Percentiles rank a stretch among this genome's conserved stretches.
Conservation (phyloP, 768 basidiomycete genomes). For the Roridomyces roridus region DNA sequence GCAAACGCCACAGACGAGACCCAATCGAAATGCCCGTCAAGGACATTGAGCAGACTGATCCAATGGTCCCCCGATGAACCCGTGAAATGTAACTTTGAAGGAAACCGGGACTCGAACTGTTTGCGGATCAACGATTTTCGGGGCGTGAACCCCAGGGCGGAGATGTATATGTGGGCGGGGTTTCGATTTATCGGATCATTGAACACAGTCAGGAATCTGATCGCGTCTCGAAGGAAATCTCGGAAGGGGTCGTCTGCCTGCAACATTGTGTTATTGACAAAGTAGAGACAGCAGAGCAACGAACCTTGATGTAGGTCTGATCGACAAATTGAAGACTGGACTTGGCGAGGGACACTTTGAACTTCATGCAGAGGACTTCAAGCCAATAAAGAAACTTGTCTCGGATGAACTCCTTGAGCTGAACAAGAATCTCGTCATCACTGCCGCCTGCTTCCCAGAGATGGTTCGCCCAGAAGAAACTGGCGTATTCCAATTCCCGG, state of each 20-base stretch:
- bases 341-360: not conserved
- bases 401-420: not conserved
- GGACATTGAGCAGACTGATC: not conserved
- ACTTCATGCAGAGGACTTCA: not conserved
- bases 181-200: not conserved
- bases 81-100: not conserved
- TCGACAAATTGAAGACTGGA: not conserved
- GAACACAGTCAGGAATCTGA: not conserved
- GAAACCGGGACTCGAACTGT: not conserved
- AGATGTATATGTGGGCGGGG: not conserved
- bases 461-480: slow-evolving; percentile 1
- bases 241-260: not conserved
- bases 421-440: not conserved
- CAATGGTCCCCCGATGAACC: not conserved
- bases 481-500: not conserved
- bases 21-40: not conserved
- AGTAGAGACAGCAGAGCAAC: not conserved
- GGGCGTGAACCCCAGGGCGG: slow-evolving; percentile 1
- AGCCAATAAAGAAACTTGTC: not conserved
- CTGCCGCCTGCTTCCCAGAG: not conserved
- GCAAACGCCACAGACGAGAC: not conserved
- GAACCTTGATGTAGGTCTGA: not conserved
- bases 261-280: not conserved
- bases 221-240: not conserved
- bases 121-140: not conserved